A percentile compares a stretch with the other conserved stretches of the same genome.
phyloP scores from a whole-genome alignment of 768 basidiomycete genomes.

The Psilocybe cubensis region DNA sequence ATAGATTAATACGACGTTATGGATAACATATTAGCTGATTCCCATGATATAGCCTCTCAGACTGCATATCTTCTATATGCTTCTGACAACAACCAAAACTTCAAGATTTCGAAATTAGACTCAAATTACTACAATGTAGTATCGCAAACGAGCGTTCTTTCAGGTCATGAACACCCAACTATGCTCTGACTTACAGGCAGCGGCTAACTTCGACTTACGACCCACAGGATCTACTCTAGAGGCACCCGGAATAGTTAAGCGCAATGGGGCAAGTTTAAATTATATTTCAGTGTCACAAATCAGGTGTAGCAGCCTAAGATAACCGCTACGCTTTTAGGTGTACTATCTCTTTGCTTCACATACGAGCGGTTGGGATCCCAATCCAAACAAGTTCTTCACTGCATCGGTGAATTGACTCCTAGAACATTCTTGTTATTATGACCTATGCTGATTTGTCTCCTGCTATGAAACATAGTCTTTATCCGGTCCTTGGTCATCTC shows the following conservation, averaged over 20 bases:
- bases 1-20: neutral
- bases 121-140: slow-evolving; percentile 62
- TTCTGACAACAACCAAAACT: slow-evolving; percentile 70
- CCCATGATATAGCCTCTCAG: slow-evolving; percentile 35
- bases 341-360: slow-evolving; percentile 66
- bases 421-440: neutral
- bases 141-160: slow-evolving; percentile 45
- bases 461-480: slow-evolving; percentile 42
- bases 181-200: neutral
- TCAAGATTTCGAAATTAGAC: slow-evolving; percentile 64
- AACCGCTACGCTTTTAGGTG: slow-evolving; percentile 30
- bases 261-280: slow-evolving; percentile 45
- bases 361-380: slow-evolving; percentile 61
- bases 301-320: neutral
- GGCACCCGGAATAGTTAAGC: slow-evolving; percentile 64
- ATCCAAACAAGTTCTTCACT: slow-evolving; percentile 63
- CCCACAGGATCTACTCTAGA: slow-evolving; percentile 56
- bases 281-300: neutral
- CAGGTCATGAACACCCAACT: slow-evolving; percentile 42
- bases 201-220: neutral
- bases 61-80: slow-evolving; percentile 65
- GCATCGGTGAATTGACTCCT: slow-evolving; percentile 41
- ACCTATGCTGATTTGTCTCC: neutral
- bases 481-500: slow-evolving; percentile 56
- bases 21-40: neutral